Percentiles rank a stretch among this genome's conserved stretches.
Conservation (phyloP, 768 basidiomycete species). For the Pleurotus sapidus region DNA sequence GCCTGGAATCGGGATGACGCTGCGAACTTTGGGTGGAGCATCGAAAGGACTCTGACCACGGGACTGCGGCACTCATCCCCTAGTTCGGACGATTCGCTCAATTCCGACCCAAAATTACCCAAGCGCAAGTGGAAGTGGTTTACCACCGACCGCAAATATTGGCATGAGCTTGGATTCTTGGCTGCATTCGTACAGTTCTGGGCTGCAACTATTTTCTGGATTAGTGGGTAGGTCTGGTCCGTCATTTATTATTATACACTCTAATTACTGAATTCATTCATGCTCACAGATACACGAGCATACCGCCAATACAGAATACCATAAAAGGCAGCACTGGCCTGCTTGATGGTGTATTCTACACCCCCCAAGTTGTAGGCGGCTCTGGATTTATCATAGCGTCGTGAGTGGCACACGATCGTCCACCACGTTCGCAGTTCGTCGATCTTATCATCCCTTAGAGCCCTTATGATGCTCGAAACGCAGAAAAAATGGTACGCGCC, state of each 20-base stretch:
- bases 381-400: conserved; percentile 53
- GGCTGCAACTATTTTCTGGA: conserved; percentile 64
- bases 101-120: neutral
- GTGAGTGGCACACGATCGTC: conserved; percentile 16
- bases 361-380: conserved; percentile 62
- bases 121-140: conserved; percentile 34
- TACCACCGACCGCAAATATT: conserved; percentile 32
- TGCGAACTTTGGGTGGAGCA: conserved; percentile 33
- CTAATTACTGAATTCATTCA: neutral
- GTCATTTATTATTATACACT: conserved; percentile 5
- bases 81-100: neutral
- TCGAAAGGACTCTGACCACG: conserved; percentile 13
- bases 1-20: conserved; percentile 47
- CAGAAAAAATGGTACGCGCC: conserved; percentile 55
- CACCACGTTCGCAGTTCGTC: no score
- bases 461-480: conserved; percentile 50
- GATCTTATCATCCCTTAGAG: conserved; percentile 14
- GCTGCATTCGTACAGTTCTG: conserved; percentile 49
- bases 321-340: conserved; percentile 25
- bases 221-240: conserved; percentile 34
- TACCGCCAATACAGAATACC: conserved; percentile 31
- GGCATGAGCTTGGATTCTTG: conserved; percentile 44
- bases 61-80: neutral
- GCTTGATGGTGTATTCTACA: conserved; percentile 53
- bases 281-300: conserved; percentile 29